phyloP scores from a whole-genome alignment of 305 asterid genomes.

The Plantago coronopus region DNA sequence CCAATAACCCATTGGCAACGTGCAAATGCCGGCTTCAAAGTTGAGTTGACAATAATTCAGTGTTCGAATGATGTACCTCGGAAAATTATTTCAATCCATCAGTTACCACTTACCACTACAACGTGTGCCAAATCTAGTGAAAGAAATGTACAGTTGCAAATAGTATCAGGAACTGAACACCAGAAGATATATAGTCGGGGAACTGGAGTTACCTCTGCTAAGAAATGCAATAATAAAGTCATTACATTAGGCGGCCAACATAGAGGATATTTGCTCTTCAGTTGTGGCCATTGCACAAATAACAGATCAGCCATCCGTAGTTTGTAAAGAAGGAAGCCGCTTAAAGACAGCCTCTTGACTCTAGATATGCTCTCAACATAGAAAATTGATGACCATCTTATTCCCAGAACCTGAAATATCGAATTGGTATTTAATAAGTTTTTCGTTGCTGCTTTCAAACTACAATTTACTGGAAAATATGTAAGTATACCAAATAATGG shows the following conservation, averaged over 20 bases:
- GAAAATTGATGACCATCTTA: conserved; percentile 83
- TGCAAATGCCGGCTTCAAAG: background rate
- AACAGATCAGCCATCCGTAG: conserved; percentile 76
- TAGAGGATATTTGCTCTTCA: conserved; percentile 70
- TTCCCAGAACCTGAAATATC: conserved; percentile 57
- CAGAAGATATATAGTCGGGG: background rate
- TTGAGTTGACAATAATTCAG: background rate
- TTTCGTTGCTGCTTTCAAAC: background rate
- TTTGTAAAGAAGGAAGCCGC: conserved; percentile 75
- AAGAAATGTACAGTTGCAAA: too few species aligned
- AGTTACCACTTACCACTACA: too few species aligned
- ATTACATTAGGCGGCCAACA: conserved; percentile 49
- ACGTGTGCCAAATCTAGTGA: too few species aligned
- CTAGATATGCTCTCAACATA: conserved; percentile 94
- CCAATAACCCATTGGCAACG: background rate
- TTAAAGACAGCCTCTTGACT: conserved; percentile 77
- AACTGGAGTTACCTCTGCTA: background rate
- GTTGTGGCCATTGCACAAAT: conserved; percentile 90
- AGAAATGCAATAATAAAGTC: conserved; percentile 8
- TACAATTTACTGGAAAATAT: conserved; percentile 4
- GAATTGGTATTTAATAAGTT: conserved; percentile 14
- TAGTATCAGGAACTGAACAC: background rate
- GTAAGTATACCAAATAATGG: conserved; percentile 15
- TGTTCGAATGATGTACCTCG: background rate
- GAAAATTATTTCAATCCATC: background rate